phyloP scores from a whole-genome alignment of 2,329 filamentous ascomycete species.

The Clarireedia hainanense region DNA sequence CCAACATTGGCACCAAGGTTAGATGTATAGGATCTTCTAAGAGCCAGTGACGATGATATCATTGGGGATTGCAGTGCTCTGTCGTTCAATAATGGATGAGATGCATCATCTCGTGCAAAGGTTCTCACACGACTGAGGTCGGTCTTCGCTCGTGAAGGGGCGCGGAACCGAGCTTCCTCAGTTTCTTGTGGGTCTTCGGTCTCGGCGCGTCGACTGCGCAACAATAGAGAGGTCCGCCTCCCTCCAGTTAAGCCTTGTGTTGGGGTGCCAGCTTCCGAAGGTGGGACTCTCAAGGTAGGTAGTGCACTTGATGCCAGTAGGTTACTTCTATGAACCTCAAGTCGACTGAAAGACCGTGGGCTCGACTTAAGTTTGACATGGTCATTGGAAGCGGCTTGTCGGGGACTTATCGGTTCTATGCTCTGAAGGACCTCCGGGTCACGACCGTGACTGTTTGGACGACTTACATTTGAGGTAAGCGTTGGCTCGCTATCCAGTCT shows the following conservation, averaged over 20 bases:
- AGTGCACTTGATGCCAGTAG: constrained; percentile 25
- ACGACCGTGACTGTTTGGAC: constrained; percentile 17
- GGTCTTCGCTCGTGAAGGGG: constrained; percentile 50
- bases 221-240: constrained; percentile 48
- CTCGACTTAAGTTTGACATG: constrained; percentile 22
- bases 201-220: constrained; percentile 27
- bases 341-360: constrained; percentile 27
- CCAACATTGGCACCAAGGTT: constrained; percentile 45
- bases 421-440: constrained; percentile 15
- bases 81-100: constrained; percentile 32
- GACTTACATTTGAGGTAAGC: constrained; percentile 6
- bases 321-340: constrained; percentile 29
- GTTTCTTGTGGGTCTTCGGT: constrained; percentile 28
- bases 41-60: neutral
- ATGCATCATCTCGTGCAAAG: constrained; percentile 34
- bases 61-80: neutral
- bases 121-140: constrained; percentile 38
- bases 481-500: constrained; percentile 15
- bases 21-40: constrained; percentile 29
- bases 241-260: constrained; percentile 44
- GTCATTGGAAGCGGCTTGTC: constrained; percentile 16
- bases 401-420: constrained; percentile 17
- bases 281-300: constrained; percentile 24
- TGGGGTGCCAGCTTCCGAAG: constrained; percentile 29
- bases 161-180: constrained; percentile 43